Evolutionary conservation across 1,139 yeast genomes (phyloP), one percentile per base, ranked within the genome.

Genomic region (Kodamaea suecica): DNA sequence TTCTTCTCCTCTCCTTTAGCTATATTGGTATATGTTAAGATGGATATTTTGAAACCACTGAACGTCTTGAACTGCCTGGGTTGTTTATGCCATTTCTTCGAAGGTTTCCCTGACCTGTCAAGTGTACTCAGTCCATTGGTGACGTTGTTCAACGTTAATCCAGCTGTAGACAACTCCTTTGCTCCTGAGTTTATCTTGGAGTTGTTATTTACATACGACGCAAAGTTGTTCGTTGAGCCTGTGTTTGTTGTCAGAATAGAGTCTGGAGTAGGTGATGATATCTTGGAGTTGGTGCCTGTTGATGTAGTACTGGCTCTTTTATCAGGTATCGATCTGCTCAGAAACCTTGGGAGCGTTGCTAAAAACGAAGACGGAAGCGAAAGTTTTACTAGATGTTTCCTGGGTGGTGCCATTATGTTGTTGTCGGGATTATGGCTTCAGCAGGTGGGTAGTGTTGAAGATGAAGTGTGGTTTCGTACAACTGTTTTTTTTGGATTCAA

Each of bases 41-140:
- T 61, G n/a, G 61, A 56, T 35, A 73, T 70, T 42, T 66, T 66
- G 48, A 48, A 48, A 9, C 85, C 84, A 9, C 81, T 77, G 47
- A 79, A 78, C n/a, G 80, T 71, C 52, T 73, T 75, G 44, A 79
- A 66, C 32, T 60, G 57, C 7, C 55, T 47, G 1, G 73, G 70
- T 35, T 62, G 59, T 47, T 75, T 75, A 6, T 48, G 53, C 84
- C 85, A 79, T 45, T 61, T 66, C 37, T 72, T 64, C 25, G 67
- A 64, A 15, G 76, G 74, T 35, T 59, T 65, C 2, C 80, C 79
- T 7, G 73, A 55, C 41, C 70, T 69, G 44, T 76, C 82, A 39
- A 70, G 74, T 14, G 57, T 43, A 36, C 57, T 56, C 14, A 42
- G 48, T 2, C 56, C 56, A 34, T 55, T 57, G 12, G 49, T 45